A percentile compares a stretch with the other conserved stretches of the same genome.
Conservation (phyloP, 495 filamentous ascomycete species). For the Polyplosphaeria fusca region DNA sequence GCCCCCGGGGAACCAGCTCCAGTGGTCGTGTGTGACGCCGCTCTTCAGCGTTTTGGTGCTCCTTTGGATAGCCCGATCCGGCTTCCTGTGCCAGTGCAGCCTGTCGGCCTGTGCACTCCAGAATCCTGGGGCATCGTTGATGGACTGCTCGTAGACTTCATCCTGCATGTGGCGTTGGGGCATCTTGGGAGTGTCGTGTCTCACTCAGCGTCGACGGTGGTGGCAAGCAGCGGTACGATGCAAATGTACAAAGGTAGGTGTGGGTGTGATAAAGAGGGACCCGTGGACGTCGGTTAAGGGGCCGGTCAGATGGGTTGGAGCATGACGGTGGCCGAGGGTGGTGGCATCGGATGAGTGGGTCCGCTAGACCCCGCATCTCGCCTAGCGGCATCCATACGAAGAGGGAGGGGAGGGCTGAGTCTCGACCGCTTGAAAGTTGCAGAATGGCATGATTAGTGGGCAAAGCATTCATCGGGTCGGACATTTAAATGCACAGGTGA, state of each 20-base stretch:
- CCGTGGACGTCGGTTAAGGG: slow-evolving; percentile 7
- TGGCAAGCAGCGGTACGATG: neutral
- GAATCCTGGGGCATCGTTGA: slow-evolving; percentile 64
- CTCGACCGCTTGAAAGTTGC: too few relatives aligned
- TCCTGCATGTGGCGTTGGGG: slow-evolving; percentile 41
- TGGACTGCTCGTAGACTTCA: slow-evolving; percentile 44
- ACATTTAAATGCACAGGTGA: too few relatives aligned
- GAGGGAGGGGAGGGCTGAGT: too few relatives aligned
- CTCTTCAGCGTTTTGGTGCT: slow-evolving; percentile 50
- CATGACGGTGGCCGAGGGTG: slow-evolving; percentile 15
- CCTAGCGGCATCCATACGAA: too few relatives aligned
- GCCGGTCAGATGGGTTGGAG: slow-evolving; percentile 17
- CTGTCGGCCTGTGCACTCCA: slow-evolving; percentile 72
- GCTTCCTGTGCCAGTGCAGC: slow-evolving; percentile 76
- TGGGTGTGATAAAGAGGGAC: too few relatives aligned
- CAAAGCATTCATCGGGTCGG: too few relatives aligned
- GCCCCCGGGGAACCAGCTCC: slow-evolving; percentile 87
- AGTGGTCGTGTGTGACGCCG: slow-evolving; percentile 55
- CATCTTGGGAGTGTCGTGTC: too few relatives aligned
- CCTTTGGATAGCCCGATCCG: slow-evolving; percentile 48
- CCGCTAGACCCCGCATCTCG: too few relatives aligned
- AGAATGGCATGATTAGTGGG: too few relatives aligned
- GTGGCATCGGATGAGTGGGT: too few relatives aligned
- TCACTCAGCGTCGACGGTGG: too few relatives aligned
- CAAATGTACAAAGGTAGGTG: neutral